Evolutionary conservation across 495 filamentous ascomycete genomes (phyloP), one percentile per base, ranked within the genome.

Genomic region (Bacidia rubella): DNA sequence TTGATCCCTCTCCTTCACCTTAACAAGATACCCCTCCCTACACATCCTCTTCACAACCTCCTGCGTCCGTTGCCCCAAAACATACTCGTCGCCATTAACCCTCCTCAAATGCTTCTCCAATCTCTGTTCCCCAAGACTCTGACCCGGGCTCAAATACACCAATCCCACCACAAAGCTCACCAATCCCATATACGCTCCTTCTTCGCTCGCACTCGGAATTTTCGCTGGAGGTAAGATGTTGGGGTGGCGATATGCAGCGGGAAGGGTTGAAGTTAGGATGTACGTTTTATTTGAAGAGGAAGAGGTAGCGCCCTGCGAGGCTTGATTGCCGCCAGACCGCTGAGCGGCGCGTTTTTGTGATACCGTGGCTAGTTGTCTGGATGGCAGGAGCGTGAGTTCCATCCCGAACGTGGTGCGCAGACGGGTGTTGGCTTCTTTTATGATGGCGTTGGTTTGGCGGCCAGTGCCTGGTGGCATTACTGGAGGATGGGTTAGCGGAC

Each of bases 21-120:
- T 84, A 23, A 85, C 70, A 1, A 98, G 66, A 60, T 97, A 98
- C 0, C 86, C 86, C 41, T 97, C 86, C 54, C 75, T 85, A 43
- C 79, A 70, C 67, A 97, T 82, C 41, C 80, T 76, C 54, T 81
- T 73, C 9, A 98, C 67, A 3, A 90, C 65, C 39, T 79, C 75
- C 21, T 92, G 86, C 11, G 86, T 95, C 48, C 79, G 86, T 10
- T 54, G 54, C 50, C 85, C 62, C 1, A 85, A 81, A 35, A 87
- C 86, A 57, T 83, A 82, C 17, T 81, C 68, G 19, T 87, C 80
- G 7, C 82, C 78, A 59, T 95, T 93, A 53, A 86, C 73, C 15
- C 90, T 78, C 24, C 69, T 68, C 12, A 98, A 73, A 60, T 87
- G 86, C 19, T 87, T 73, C 23, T 78, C 74, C 0, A 93, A 71